Base-by-base conservation (phyloP, 2,329 filamentous ascomycete species). In the Talaromyces sp. region DNA sequence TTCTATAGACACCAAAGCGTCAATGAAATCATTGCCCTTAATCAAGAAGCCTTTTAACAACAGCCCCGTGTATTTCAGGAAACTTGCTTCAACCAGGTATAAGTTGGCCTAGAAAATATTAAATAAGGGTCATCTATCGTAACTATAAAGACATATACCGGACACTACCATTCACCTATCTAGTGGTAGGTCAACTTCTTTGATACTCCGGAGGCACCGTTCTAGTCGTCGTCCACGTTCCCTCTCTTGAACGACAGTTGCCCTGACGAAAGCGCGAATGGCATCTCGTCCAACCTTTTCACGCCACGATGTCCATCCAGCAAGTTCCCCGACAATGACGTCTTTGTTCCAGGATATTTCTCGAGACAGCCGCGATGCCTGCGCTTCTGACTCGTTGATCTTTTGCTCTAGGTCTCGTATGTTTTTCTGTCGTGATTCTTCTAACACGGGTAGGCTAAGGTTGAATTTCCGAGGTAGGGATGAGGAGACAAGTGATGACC, bases 261-360 rank as follows among this genome's bases (percentile, higher is more conserved):
- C 86, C 70, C 82, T 85, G 18, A 90, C 94, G 68, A 96, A 85
- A 54, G 92, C 87, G 66, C 83, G 86, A 64, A 97, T 85, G 31
- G 91, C 90, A 62, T 85, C 85, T 64, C 87, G 81, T 1, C 90
- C 92, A 78, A 91, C 87, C 69, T 85, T 86, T 67, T 92, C 91
- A 70, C 96, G 87, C 79, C 92, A 86, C 47, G 96, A 92, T 70
- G 96, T 93, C 92, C 95, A 99, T 16, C 91, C 92, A 0, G 95
- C 95, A 61, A 99, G 76, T 78, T 99, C 95, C 1, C 87, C 84
- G 6, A 96, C 94, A 28, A 98, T 94, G 14, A 94, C 92, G 75
- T 96, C 91, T 77, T 97, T 94, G 55, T 93, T 96, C 75, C 95
- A 96, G 56, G 92, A 82, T 60, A 99, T 79, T 75, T 99, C 95